Conservation (phyloP, 2,329 filamentous ascomycete genomes). For the Leptographium wingfieldii region DNA sequence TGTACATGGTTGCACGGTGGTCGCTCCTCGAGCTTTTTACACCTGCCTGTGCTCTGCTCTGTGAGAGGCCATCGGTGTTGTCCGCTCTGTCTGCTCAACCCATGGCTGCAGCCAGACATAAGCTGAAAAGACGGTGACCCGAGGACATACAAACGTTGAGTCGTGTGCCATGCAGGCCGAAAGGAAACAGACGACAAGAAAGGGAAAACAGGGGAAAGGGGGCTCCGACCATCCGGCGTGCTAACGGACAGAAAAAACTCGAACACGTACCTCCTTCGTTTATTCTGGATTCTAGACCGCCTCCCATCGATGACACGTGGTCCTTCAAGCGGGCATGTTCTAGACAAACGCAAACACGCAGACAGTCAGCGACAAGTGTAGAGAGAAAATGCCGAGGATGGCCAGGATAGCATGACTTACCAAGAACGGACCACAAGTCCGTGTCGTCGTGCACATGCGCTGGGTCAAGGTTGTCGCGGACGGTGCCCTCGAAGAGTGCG, state of each 20-base stretch:
- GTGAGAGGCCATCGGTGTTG: not conserved
- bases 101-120: not conserved
- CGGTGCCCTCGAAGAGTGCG: constrained; percentile 60
- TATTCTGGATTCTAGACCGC: constrained; percentile 78
- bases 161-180: not conserved
- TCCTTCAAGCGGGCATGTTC: constrained; percentile 92
- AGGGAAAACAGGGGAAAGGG: too few species aligned
- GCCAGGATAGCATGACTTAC: constrained; percentile 36
- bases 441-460: constrained; percentile 93
- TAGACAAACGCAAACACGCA: constrained; percentile 17
- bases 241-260: not conserved
- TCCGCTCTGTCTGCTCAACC: not conserved
- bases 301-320: constrained; percentile 74
- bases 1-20: not conserved
- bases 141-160: not conserved
- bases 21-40: not conserved
- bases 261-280: constrained; percentile 75
- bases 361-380: not conserved
- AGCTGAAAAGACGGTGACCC: not conserved
- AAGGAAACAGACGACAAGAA: not conserved
- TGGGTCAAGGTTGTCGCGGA: constrained; percentile 92
- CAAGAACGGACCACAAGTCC: constrained; percentile 89
- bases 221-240: not conserved
- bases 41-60: not conserved
- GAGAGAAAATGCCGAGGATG: too few species aligned